Base-by-base conservation (phyloP, 129 eudicot genomes). In the Escallonia herrerae region DNA sequence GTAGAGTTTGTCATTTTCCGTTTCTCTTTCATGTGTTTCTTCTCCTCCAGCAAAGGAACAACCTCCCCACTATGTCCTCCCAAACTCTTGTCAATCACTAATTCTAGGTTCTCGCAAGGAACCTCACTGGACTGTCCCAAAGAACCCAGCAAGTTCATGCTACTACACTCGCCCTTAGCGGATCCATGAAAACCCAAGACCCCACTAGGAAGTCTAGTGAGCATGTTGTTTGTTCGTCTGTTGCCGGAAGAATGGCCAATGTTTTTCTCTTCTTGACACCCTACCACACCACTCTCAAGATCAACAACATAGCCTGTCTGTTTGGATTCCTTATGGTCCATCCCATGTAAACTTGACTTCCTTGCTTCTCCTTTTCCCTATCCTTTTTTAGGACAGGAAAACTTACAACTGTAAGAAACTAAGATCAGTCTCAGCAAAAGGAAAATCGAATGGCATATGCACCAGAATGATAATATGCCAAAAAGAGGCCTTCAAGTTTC, bases 201-300 rank as follows among this genome's bases (percentile, higher is more conserved):
- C 42, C 77, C 78, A 71, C 76, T 72, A 12, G 9, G 72, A 55
- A 78, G 67, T 62, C 72, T 76, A 43, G 11, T 49, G 72, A 84
- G 68, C 43, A 74, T 49, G 10, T 64, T 70, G 73, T 67, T 88
- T 55, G 77, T 77, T 72, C 74, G 49, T 45, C 73, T 81, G 70
- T 61, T 64, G 46, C 72, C 69, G 10, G 63, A 70, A 62, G 52
- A 56, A 14, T 59, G 63, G 59, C 63, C 72, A 7, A 58, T 67
- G 64, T 42, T 69, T 51, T 13, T 58, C 15, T 78, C 81, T 14
- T 73, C 76, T 74, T 68, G 82, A 50, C 40, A 38, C 66, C 69
- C 79, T 48, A 75, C 72, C 49, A 64, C 83, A 71, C 87, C 83
- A 68, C 72, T 79, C 71, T 74, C 86, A 42, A 86, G 74, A 67